Percentiles rank a stretch among this genome's conserved stretches.
Evolutionary conservation across 176 grass and related monocot genomes (phyloP).

Genomic region (Elymus sibiricus): DNA sequence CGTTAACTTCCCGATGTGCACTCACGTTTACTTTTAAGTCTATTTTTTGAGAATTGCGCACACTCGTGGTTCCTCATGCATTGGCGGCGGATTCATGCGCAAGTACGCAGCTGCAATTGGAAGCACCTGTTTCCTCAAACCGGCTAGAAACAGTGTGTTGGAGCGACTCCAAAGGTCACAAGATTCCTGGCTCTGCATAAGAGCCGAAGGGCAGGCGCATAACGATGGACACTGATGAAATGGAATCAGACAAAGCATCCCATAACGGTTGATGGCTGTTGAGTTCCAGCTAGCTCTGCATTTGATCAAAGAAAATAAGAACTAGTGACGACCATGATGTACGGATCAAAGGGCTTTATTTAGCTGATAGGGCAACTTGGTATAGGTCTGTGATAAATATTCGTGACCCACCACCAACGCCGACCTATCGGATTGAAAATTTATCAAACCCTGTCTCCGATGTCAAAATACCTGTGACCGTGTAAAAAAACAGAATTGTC

Average conservation of each 20-base stretch:
- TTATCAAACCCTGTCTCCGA: too few relatives aligned
- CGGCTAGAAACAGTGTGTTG: neutral
- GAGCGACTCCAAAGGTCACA: neutral
- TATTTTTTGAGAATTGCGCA: neutral
- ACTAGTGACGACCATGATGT: neutral
- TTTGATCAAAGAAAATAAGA: neutral
- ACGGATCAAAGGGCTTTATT: neutral
- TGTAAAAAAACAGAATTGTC: too few relatives aligned
- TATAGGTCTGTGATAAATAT: neutral
- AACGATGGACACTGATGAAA: neutral
- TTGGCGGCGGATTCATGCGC: neutral
- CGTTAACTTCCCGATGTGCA: neutral
- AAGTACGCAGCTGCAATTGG: neutral
- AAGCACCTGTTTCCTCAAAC: neutral
- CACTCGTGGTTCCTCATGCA: neutral
- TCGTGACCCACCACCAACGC: too few relatives aligned
- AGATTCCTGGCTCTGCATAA: slow-evolving; percentile 8
- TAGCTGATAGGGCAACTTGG: neutral
- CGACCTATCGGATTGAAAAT: too few relatives aligned
- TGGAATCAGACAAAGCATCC: neutral
- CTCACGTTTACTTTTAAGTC: neutral
- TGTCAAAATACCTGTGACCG: too few relatives aligned
- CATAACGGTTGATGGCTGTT: neutral
- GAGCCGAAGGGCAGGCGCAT: slow-evolving; percentile 3
- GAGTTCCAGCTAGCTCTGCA: slow-evolving; percentile 15